Base-by-base conservation (phyloP, 1,284 basidiomycete species). In the Vanrija sp. region DNA sequence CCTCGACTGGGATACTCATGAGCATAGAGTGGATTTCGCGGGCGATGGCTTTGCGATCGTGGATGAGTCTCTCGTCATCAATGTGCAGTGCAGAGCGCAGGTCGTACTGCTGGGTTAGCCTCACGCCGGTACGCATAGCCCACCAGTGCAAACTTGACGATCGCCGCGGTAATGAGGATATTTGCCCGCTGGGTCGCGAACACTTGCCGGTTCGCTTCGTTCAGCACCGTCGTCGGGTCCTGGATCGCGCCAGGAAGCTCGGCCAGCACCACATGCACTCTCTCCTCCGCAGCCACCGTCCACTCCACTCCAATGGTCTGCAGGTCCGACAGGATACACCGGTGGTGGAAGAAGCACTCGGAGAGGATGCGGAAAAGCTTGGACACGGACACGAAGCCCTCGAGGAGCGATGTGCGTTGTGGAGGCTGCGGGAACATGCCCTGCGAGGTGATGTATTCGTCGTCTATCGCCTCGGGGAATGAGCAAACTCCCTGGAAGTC, bases 361-460 rank as follows among this genome's bases (percentile, higher is more conserved):
- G 68, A 72, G 7, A 77, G 52, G 52, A 76, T 68, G 16, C 66
- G 61, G 63, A 77, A 76, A 2, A 75, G 58, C 44, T 64, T 63
- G 5, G 71, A 69, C 9, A 75, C 64, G 44, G 61, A 63, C 18
- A 77, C 72, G 40, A 77, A 77, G 1, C 75, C 75, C 2, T 63
- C 66, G n/a, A 77, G 67, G 16, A 73, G 63, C 5, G 72, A 74
- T 7, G 72, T 65, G 23, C 64, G 58, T 6, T 55, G 53, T 0
- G 67, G 39, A 1, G 74, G 74, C 49, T 77, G 75, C 6, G 72
- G 65, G 61, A 76, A 74, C 57, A 70, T 70, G 25, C 75, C 75
- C 63, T 74, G 72, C 9, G 73, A 67, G 1, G 74, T 77, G 48
- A 77, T 74, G 49, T 73, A 72, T 19, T 77, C 74, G 62, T 77